Conservation (phyloP, 2,329 filamentous ascomycete genomes). For the Penicillium sp. region DNA sequence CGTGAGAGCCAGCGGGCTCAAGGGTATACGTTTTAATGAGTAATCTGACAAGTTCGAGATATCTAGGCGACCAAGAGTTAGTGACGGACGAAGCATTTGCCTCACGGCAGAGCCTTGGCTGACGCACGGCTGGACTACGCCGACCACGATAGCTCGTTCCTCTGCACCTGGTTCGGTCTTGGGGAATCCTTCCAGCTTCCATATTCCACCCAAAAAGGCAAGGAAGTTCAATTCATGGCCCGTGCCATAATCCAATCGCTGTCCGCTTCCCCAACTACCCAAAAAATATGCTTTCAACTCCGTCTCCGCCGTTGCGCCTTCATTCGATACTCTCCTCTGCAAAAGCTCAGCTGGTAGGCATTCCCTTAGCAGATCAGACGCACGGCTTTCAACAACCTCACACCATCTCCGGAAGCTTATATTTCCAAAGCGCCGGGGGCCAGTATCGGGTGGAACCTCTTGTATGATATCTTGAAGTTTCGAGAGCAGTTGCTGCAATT, state of each 20-base stretch:
- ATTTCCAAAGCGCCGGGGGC: conserved; percentile 88
- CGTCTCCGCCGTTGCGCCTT: conserved; percentile 50
- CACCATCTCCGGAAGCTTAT: conserved; percentile 84
- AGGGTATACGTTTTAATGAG: conserved; percentile 88
- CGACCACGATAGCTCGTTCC: conserved; percentile 77
- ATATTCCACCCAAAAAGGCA: conserved; percentile 82
- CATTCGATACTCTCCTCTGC: conserved; percentile 25
- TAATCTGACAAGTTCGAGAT: conserved; percentile 72
- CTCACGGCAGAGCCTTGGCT: neutral
- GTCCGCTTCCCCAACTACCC: conserved; percentile 80
- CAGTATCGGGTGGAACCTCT: conserved; percentile 76
- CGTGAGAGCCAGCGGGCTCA: conserved; percentile 92
- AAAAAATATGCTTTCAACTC: conserved; percentile 78
- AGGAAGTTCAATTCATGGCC: conserved; percentile 94
- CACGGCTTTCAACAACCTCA: conserved; percentile 60
- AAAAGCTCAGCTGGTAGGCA: conserved; percentile 53
- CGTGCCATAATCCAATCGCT: conserved; percentile 90
- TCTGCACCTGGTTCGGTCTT: conserved; percentile 52
- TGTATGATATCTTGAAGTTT: conserved; percentile 65
- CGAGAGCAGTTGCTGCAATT: conserved; percentile 63
- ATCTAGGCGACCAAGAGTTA: conserved; percentile 48
- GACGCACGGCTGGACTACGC: conserved; percentile 75
- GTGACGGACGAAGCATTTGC: conserved; percentile 6
- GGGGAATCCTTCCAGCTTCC: conserved; percentile 80
- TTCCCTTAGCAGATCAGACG: conserved; percentile 55